A percentile compares a stretch with the other conserved stretches of the same genome.
phyloP scores from a whole-genome alignment of 2,329 filamentous ascomycete species.

The Nakataea oryzae region DNA sequence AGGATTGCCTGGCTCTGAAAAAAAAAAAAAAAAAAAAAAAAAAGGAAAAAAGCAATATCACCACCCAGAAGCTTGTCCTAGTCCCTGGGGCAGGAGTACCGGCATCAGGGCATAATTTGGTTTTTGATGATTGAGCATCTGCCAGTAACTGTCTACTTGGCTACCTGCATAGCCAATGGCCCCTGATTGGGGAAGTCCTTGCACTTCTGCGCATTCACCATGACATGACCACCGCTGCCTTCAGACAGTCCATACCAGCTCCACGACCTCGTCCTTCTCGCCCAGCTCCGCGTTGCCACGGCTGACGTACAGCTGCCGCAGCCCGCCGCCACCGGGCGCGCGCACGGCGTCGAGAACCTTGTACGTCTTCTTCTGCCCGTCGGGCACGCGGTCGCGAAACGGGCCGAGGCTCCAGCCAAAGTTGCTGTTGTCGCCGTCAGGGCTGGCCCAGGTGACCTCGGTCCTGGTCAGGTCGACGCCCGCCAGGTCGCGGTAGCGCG shows the following conservation, averaged over 20 bases:
- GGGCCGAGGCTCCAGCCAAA: slow-evolving; percentile 45
- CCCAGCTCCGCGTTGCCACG: slow-evolving; percentile 25
- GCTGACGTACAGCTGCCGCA: slow-evolving; percentile 46
- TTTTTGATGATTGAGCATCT: too few species aligned
- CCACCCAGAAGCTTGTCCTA: too few species aligned
- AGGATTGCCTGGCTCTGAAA: too few species aligned
- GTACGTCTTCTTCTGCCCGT: slow-evolving; percentile 40
- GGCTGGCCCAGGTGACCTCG: slow-evolving; percentile 42
- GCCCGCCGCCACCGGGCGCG: slow-evolving; percentile 22
- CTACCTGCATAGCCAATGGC: too few species aligned
- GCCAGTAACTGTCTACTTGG: too few species aligned
- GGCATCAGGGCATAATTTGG: too few species aligned
- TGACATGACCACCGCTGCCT: background rate
- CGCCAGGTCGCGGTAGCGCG: slow-evolving; percentile 32
- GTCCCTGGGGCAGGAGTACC: too few species aligned
- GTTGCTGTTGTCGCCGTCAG: slow-evolving; percentile 27
- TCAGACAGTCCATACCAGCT: slow-evolving; percentile 31
- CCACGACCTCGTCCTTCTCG: slow-evolving; percentile 35
- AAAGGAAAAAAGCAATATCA: too few species aligned
- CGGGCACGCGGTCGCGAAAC: slow-evolving; percentile 25
- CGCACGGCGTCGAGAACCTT: slow-evolving; percentile 31
- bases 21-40: too few species aligned
- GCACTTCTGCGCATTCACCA: too few species aligned
- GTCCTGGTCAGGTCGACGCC: slow-evolving; percentile 31
- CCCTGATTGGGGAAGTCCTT: too few species aligned